Conservation (phyloP, 1,139 yeast genomes). For the Geotrichum candidum region DNA sequence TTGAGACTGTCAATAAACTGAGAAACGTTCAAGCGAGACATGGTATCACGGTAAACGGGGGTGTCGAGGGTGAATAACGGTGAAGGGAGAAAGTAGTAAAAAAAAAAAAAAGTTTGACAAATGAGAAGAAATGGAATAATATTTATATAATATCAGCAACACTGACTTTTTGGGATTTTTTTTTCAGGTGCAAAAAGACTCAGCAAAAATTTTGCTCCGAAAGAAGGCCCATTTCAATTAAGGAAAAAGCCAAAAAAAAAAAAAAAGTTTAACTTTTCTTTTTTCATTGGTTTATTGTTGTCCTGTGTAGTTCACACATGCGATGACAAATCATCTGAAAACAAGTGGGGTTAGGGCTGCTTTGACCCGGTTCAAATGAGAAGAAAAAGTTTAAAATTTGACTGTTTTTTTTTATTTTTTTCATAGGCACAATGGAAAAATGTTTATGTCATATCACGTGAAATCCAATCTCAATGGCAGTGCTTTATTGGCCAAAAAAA, state of each 20-base stretch:
- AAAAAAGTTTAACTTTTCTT: background rate
- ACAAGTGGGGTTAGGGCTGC: background rate
- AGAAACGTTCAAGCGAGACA: slow-evolving; percentile 27
- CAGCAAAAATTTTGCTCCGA: background rate
- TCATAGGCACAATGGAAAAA: too few species aligned
- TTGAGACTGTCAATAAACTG: slow-evolving; percentile 33
- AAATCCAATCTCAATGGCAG: too few species aligned
- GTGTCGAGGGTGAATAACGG: background rate
- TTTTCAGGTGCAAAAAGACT: background rate
- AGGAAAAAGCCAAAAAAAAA: background rate
- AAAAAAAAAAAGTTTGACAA: background rate
- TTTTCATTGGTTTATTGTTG: background rate
- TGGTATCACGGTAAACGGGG: background rate
- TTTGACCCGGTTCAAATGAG: background rate
- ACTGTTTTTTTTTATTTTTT: too few species aligned
- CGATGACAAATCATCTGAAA: background rate
- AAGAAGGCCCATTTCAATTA: background rate
- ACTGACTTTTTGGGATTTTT: background rate
- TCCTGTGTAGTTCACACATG: background rate
- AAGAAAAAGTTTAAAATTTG: background rate
- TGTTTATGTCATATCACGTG: too few species aligned
- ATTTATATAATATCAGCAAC: background rate
- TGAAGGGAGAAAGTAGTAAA: background rate
- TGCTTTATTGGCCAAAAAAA: too few species aligned
- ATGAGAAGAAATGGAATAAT: background rate